Percentiles rank a stretch among this genome's conserved stretches.
Evolutionary conservation across 768 basidiomycete genomes (phyloP).

Genomic region (Tricholoma sp.): DNA sequence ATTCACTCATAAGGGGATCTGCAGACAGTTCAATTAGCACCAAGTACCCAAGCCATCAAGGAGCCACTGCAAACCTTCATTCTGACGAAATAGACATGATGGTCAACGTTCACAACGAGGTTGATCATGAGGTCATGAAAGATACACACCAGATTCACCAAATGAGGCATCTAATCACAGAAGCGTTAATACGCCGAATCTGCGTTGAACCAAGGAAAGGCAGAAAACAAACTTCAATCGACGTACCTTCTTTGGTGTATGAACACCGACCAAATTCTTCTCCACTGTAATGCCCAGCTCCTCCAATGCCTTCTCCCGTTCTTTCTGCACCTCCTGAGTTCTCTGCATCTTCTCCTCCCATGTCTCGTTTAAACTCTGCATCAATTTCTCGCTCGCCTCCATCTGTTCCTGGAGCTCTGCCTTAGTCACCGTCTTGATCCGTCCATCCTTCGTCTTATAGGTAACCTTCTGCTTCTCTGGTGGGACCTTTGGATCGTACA

Average conservation of each 20-base stretch:
- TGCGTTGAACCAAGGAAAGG: background rate
- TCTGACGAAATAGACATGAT: slow-evolving; percentile 32
- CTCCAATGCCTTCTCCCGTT: slow-evolving; percentile 95
- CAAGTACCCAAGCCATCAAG: slow-evolving; percentile 6
- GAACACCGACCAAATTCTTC: slow-evolving; percentile 93
- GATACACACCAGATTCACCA: slow-evolving; percentile 81
- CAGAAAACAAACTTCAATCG: background rate
- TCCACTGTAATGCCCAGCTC: slow-evolving; percentile 97
- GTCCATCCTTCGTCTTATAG: slow-evolving; percentile 89
- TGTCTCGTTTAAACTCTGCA: slow-evolving; percentile 90
- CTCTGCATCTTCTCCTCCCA: slow-evolving; percentile 93
- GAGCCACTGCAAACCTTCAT: slow-evolving; percentile 52
- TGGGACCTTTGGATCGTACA: slow-evolving; percentile 84
- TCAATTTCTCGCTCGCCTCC: slow-evolving; percentile 90
- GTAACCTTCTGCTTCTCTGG: slow-evolving; percentile 95
- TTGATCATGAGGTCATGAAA: slow-evolving; percentile 6
- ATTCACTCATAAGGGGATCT: slow-evolving; percentile 98
- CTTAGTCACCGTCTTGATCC: slow-evolving; percentile 93
- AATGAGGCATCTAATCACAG: slow-evolving; percentile 73
- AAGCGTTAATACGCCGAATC: slow-evolving; percentile 9
- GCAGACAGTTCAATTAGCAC: slow-evolving; percentile 8
- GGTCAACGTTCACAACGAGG: slow-evolving; percentile 13
- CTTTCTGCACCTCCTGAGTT: slow-evolving; percentile 93
- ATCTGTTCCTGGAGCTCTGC: slow-evolving; percentile 97
- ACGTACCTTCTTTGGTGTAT: slow-evolving; percentile 93